Evolutionary conservation across 352 stramenopile species (phyloP).

Genomic region (Pythium angustatum): DNA sequence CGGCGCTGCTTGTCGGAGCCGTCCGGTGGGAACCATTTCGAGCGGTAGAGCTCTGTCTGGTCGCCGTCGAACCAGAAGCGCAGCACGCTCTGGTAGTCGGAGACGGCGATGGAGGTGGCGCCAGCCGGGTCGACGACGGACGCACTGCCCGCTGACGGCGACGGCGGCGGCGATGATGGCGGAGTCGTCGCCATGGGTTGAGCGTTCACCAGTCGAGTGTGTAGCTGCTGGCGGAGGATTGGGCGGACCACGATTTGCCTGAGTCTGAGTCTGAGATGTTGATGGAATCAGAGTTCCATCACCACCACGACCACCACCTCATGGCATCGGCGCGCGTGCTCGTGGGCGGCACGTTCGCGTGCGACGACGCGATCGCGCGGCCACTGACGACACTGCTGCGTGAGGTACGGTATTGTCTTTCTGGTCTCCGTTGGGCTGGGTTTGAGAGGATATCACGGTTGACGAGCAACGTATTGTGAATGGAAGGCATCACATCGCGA

Average conservation of each 20-base stretch:
- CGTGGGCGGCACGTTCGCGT: conserved; percentile 62
- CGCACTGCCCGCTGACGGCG: neutral
- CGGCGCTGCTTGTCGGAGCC: conserved; percentile 48
- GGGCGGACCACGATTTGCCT: neutral
- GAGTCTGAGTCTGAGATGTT: conserved; percentile 4
- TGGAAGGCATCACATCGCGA: no score
- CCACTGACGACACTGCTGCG: conserved; percentile 53
- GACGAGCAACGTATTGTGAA: no score
- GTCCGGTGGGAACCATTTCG: conserved; percentile 66
- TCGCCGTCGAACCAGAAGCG: conserved; percentile 67
- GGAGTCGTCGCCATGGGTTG: neutral
- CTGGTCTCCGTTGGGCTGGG: no score
- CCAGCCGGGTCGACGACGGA: neutral
- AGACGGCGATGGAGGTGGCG: neutral
- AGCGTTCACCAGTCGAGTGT: no score
- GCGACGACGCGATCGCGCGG: conserved; percentile 50
- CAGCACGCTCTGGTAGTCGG: conserved; percentile 35
- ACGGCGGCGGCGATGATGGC: neutral
- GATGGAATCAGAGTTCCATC: neutral
- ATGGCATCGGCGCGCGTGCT: conserved; percentile 24
- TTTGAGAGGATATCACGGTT: no score
- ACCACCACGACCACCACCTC: neutral
- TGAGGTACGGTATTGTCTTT: conserved; percentile 34
- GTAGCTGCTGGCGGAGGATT: neutral
- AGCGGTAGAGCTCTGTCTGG: conserved; percentile 46